Percentiles rank a stretch among this genome's conserved stretches.
These are phyloP conservation scores for Bruguiera parviflora DNA, from an alignment of 345 rosid species.

Conservation along the genomic window DNA sequence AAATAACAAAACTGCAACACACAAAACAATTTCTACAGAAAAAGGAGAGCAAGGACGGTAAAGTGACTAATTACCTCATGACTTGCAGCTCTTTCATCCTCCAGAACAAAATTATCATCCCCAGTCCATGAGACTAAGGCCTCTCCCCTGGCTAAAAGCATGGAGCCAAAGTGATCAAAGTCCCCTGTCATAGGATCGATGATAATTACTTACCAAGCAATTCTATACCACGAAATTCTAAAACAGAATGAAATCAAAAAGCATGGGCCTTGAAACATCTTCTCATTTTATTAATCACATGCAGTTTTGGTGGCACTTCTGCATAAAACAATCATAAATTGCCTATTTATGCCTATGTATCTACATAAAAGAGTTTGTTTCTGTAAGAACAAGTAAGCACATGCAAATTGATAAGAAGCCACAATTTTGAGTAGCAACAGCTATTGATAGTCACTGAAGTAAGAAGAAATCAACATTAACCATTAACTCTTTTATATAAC, in stretches of 20 bases:
- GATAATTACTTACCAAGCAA: slow-evolving; percentile 9
- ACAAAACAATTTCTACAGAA: background rate
- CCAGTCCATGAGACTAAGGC: slow-evolving; percentile 62
- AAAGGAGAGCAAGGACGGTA: background rate
- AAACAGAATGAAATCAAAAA: background rate
- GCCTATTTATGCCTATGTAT: too few species aligned
- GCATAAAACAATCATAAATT: too few species aligned
- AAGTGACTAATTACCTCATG: slow-evolving; percentile 48
- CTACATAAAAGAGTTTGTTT: too few species aligned
- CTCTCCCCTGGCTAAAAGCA: slow-evolving; percentile 76
- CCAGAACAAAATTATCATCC: slow-evolving; percentile 62
- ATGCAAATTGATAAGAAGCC: too few species aligned
- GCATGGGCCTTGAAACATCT: background rate
- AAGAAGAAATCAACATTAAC: background rate
- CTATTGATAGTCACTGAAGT: too few species aligned
- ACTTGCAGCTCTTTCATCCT: slow-evolving; percentile 43
- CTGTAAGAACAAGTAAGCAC: too few species aligned
- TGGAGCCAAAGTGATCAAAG: slow-evolving; percentile 41
- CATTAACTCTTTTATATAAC: background rate
- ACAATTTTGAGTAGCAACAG: too few species aligned
- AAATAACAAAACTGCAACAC: background rate
- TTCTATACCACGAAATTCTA: background rate
- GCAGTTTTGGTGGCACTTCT: too few species aligned
- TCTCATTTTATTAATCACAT: too few species aligned
- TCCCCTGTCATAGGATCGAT: slow-evolving; percentile 42